Evolutionary conservation across 495 filamentous ascomycete species (phyloP).

Genomic region (Wilcoxina mikolae): DNA sequence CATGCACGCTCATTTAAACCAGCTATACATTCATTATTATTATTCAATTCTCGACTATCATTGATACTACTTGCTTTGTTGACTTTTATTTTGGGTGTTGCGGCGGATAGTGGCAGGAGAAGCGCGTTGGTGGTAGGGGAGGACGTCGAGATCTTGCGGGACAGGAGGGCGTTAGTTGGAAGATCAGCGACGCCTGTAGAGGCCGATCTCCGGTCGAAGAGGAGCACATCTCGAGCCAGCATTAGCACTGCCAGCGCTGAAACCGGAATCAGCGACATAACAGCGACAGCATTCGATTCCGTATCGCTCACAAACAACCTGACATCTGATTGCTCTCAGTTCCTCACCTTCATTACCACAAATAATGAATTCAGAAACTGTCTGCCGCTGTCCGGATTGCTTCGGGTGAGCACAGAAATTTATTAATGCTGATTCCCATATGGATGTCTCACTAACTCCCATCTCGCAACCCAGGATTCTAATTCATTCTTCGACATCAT

Average conservation of each 20-base stretch:
- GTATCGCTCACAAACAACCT: neutral
- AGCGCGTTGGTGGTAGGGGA: neutral
- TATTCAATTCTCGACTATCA: neutral
- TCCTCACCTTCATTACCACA: conserved; percentile 16
- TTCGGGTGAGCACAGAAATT: conserved; percentile 17
- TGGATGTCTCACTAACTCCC: neutral
- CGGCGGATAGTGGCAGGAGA: neutral
- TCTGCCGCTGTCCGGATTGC: conserved; percentile 21
- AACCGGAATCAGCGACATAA: neutral
- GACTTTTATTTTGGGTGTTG: neutral
- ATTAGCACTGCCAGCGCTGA: neutral
- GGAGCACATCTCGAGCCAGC: neutral
- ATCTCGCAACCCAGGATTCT: conserved; percentile 20
- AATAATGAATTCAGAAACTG: conserved; percentile 18
- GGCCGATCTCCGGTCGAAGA: neutral
- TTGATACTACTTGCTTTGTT: neutral
- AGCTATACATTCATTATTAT: neutral
- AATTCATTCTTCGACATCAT: conserved; percentile 24
- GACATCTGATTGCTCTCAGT: conserved; percentile 15
- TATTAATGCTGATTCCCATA: neutral
- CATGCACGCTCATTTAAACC: neutral
- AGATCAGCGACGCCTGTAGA: neutral
- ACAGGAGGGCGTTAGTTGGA: neutral
- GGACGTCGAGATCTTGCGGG: neutral
- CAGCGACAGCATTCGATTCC: neutral